Conservation (phyloP, 768 basidiomycete species). For the Amyloporia xantha region DNA sequence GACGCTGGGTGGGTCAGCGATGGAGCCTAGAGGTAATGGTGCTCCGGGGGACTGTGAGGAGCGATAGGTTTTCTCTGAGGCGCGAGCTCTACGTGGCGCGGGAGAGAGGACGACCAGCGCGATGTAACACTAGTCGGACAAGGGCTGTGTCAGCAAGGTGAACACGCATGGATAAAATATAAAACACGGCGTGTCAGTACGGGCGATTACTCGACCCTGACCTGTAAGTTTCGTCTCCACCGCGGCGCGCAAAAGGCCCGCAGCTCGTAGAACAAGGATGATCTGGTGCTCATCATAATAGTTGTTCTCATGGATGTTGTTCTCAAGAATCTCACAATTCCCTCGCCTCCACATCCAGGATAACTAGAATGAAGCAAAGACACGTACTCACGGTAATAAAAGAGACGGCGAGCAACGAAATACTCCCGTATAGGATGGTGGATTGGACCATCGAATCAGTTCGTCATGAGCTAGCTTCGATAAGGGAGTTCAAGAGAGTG, state of each 20-base stretch:
- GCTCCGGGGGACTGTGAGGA: slow-evolving; percentile 46
- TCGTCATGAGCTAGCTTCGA: neutral
- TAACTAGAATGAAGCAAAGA: neutral
- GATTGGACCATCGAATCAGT: slow-evolving; percentile 14
- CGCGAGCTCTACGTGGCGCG: slow-evolving; percentile 48
- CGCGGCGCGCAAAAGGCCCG: slow-evolving; percentile 57
- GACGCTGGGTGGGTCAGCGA: slow-evolving; percentile 51
- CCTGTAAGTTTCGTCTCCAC: slow-evolving; percentile 58
- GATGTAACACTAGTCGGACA: slow-evolving; percentile 51
- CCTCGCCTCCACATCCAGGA: neutral
- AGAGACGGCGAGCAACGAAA: slow-evolving; percentile 15
- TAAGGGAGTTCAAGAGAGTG: too few species aligned
- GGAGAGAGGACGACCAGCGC: slow-evolving; percentile 74
- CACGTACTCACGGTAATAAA: slow-evolving; percentile 18
- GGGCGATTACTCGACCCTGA: slow-evolving; percentile 35
- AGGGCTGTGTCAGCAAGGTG: neutral
- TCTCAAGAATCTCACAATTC: slow-evolving; percentile 6
- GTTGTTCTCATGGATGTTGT: too few species aligned
- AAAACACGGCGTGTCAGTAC: slow-evolving; percentile 27
- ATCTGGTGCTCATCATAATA: slow-evolving; percentile 62
- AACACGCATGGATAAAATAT: slow-evolving; percentile 8
- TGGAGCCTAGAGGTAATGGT: slow-evolving; percentile 48
- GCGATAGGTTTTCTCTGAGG: slow-evolving; percentile 67
- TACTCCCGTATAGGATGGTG: slow-evolving; percentile 11
- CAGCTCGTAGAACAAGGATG: slow-evolving; percentile 94